A percentile compares a stretch with the other conserved stretches of the same genome.
These are phyloP conservation scores for Geranium rotundifolium DNA, from an alignment of 345 rosid genomes.

Conservation along the genomic window DNA sequence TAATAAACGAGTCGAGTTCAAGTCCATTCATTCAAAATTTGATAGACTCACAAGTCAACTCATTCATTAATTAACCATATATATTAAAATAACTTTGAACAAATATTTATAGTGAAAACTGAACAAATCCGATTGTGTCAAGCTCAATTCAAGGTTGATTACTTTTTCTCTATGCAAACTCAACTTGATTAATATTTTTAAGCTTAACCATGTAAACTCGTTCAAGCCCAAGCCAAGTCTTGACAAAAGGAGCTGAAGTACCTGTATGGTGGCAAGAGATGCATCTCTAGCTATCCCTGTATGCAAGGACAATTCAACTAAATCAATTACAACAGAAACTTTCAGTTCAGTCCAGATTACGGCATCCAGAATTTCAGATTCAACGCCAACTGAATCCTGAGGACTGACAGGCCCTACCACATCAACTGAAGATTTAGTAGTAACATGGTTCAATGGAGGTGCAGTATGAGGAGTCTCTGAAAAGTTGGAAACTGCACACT, in stretches of 20 bases:
- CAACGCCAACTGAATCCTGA: constrained; percentile 22
- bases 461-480: constrained; percentile 59
- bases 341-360: constrained; percentile 57
- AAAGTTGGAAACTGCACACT: constrained; percentile 77
- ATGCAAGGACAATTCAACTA: constrained; percentile 66
- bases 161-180: too few species aligned
- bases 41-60: too few species aligned
- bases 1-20: too few species aligned
- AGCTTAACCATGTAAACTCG: too few species aligned
- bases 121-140: too few species aligned
- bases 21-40: too few species aligned
- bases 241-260: constrained; percentile 10
- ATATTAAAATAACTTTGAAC: too few species aligned
- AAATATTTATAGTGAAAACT: too few species aligned
- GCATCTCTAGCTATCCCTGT: constrained; percentile 62
- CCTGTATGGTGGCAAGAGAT: constrained; percentile 78
- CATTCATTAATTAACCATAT: too few species aligned
- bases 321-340: constrained; percentile 56
- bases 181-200: too few species aligned
- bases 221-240: too few species aligned
- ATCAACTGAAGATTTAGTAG: constrained; percentile 33
- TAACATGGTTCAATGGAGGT: constrained; percentile 42
- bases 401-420: constrained; percentile 30
- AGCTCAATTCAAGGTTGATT: too few species aligned
- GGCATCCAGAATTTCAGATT: constrained; percentile 19